phyloP scores from a whole-genome alignment of 257 asterid species.

The Agastache rugosa region DNA sequence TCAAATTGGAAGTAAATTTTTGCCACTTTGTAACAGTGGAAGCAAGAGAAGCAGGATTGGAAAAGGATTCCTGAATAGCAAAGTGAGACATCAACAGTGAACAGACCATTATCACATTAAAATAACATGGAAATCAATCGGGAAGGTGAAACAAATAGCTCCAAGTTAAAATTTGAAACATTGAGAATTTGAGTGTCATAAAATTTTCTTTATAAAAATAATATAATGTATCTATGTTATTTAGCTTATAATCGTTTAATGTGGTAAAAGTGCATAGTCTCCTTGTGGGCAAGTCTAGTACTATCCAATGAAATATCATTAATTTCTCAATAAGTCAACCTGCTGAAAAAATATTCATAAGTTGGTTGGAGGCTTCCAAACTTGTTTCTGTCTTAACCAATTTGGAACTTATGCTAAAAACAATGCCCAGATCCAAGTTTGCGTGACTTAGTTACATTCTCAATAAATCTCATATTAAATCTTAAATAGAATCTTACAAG shows the following conservation, averaged over 20 bases:
- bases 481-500: no score
- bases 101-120: conserved; percentile 21
- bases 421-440: no score
- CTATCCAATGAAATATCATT: no score
- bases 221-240: not conserved
- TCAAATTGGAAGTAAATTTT: conserved; percentile 77
- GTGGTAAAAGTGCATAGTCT: conserved; percentile 4
- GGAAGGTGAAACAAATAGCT: conserved; percentile 13
- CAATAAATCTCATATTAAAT: no score
- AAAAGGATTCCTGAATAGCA: conserved; percentile 78
- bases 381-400: no score
- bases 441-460: no score
- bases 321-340: not conserved
- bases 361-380: no score
- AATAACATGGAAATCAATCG: not conserved
- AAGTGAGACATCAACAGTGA: conserved; percentile 30
- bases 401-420: no score
- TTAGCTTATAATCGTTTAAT: conserved; percentile 1
- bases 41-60: conserved; percentile 82
- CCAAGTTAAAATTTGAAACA: not conserved
- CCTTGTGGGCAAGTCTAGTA: not conserved
- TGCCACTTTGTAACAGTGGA: conserved; percentile 85
- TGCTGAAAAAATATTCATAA: no score
- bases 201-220: not conserved
- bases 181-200: not conserved